These are phyloP conservation scores for Aspergillus leporis DNA, from an alignment of 495 filamentous ascomycete species.

Conservation along the genomic window DNA sequence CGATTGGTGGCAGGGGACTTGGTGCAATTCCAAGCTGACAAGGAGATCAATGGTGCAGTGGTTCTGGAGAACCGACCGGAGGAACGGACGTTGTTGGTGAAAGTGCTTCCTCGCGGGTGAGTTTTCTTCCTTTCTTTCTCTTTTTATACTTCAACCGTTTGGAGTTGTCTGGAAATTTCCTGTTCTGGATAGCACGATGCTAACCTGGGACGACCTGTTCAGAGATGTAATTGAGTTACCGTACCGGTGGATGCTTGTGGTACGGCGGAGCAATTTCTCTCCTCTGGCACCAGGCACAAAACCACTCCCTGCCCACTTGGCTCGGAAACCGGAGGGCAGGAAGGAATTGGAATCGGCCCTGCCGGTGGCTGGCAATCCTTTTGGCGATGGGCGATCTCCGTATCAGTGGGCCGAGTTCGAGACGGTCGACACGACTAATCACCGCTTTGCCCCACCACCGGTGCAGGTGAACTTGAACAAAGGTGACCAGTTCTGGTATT, in stretches of 20 bases:
- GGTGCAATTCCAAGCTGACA: slow-evolving; percentile 85
- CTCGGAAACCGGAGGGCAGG: slow-evolving; percentile 47
- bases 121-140: slow-evolving; percentile 31
- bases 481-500: slow-evolving; percentile 82
- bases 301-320: slow-evolving; percentile 58
- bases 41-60: slow-evolving; percentile 88
- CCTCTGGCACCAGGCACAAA: slow-evolving; percentile 56
- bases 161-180: slow-evolving; percentile 20
- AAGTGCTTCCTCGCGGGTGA: slow-evolving; percentile 86
- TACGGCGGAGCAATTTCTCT: slow-evolving; percentile 52
- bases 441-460: slow-evolving; percentile 50
- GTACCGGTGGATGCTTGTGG: slow-evolving; percentile 56
- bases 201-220: slow-evolving; percentile 14
- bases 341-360: slow-evolving; percentile 49
- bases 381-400: slow-evolving; percentile 55
- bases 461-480: slow-evolving; percentile 64
- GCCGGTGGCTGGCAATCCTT: slow-evolving; percentile 58
- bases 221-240: slow-evolving; percentile 56
- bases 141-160: slow-evolving; percentile 29
- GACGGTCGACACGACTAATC: slow-evolving; percentile 47
- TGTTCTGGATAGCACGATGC: slow-evolving; percentile 18
- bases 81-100: slow-evolving; percentile 71
- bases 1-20: slow-evolving; percentile 72
- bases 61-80: slow-evolving; percentile 76
- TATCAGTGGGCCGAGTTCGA: slow-evolving; percentile 85